Percentiles rank a stretch among this genome's conserved stretches.
These are phyloP conservation scores for Saccharomyces hybrid DNA, from an alignment of 1,139 yeast species.

Conservation along the genomic window DNA sequence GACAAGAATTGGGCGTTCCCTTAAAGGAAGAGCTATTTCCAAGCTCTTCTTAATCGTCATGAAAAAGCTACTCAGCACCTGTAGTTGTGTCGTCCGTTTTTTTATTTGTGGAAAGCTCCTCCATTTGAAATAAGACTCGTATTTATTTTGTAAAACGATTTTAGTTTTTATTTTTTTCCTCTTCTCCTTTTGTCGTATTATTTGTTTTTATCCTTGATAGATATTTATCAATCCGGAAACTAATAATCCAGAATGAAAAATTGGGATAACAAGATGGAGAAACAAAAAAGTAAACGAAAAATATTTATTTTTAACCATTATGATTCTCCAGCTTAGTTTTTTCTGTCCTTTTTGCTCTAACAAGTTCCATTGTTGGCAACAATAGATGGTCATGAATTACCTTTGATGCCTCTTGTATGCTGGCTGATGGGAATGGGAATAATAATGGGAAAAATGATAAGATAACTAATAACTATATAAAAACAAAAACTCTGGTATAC, in stretches of 20 bases:
- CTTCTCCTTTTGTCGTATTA: constrained; percentile 2
- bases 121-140: neutral
- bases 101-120: neutral
- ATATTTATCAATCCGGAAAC: neutral
- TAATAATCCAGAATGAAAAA: neutral
- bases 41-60: constrained; percentile 27
- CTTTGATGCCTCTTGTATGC: too few species aligned
- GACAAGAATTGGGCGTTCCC: constrained; percentile 90
- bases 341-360: neutral
- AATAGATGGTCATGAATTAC: neutral
- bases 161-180: neutral
- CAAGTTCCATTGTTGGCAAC: neutral
- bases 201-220: constrained; percentile 14
- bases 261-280: neutral
- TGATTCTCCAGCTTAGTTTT: neutral
- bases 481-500: neutral
- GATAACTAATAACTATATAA: neutral
- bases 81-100: neutral
- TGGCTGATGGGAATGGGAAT: too few species aligned
- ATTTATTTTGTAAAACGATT: constrained; percentile 1
- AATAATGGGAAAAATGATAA: neutral
- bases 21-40: constrained; percentile 84
- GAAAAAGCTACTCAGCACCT: constrained; percentile 2
- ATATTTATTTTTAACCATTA: neutral
- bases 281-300: neutral